Evolutionary conservation across 164 flowering plant species (phyloP).

Genomic region (Litsea cubeba): DNA sequence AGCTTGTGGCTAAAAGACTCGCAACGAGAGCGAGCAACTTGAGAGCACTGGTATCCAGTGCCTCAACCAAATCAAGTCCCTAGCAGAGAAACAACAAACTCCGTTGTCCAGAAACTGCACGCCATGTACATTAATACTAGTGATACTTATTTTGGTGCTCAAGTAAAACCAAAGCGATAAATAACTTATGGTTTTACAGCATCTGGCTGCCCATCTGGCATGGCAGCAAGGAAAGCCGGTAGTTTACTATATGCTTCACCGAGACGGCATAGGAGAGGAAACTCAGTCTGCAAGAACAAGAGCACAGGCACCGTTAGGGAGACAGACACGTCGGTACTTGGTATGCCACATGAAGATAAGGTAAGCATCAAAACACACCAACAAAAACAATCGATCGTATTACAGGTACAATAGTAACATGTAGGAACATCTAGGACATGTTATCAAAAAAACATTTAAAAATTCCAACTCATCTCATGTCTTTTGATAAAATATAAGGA

Average conservation of each 20-base stretch:
- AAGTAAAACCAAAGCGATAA: background rate
- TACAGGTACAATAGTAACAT: background rate
- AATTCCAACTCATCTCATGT: too few species aligned
- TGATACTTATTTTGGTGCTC: too few species aligned
- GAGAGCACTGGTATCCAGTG: too few species aligned
- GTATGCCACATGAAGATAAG: background rate
- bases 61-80: too few species aligned
- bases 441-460: too few species aligned
- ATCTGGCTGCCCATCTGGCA: slow-evolving; percentile 69
- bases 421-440: background rate
- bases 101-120: too few species aligned
- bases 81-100: too few species aligned
- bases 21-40: too few species aligned
- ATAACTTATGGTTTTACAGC: slow-evolving; percentile 15
- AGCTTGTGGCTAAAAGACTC: too few species aligned
- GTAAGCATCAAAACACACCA: background rate
- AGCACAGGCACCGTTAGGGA: background rate
- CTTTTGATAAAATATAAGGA: too few species aligned
- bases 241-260: slow-evolving; percentile 40
- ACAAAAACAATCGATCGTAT: too few species aligned
- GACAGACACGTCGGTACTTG: background rate
- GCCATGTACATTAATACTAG: too few species aligned
- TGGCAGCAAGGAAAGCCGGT: slow-evolving; percentile 52
- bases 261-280: slow-evolving; percentile 48
- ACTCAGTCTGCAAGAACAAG: slow-evolving; percentile 36